Evolutionary conservation across 2,329 filamentous ascomycete genomes (phyloP), one percentile per base, ranked within the genome.

Genomic region (Fusarium zealandicum): DNA sequence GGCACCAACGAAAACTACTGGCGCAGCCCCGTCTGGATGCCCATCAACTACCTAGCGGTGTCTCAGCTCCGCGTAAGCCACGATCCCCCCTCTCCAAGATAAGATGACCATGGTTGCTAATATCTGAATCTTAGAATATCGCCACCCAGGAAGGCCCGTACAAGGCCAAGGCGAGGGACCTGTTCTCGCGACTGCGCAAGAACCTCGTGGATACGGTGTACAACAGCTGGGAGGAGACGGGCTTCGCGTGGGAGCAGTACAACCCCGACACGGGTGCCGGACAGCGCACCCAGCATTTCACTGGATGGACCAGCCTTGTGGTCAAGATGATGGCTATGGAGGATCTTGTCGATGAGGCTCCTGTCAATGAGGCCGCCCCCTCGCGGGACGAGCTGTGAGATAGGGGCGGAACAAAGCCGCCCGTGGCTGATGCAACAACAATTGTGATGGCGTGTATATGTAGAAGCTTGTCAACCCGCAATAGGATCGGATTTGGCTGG

Each of bases 211-310:
- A 92, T 44, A 98, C 93, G 2, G 90, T 98, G 12, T 97, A 89
- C 78, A 83, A 87, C 52, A 88, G 87, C 72, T 99, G 93, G 93
- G 80, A 88, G 70, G 85, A 90, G 70, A 98, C 95, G 0, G 93
- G 93, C 14, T 98, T 98, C 72, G 95, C 93, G 0, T 99, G 93
- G 93, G 95, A 99, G 76, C 95, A 99, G 77, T 99, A 98, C 74
- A 91, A 96, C 72, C 92, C 93, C 0, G 92, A 96, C 67, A 96
- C 91, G 4, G 95, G 95, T 38, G 84, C 84, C 46, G 95, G 95
- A n/a, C 93, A 98, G 79, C 83, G 95, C 35, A 98, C 93, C 5
- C 92, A 97, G 80, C 93, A 98, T 75, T 99, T 99, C 72, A 97
- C 95, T 0, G 95, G 95, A 43, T 99, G 95, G 95, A 99, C 95